Percentiles rank a stretch among this genome's conserved stretches.
phyloP scores from a whole-genome alignment of 2,329 filamentous ascomycete genomes.

The Teratosphaeria zuluensis region DNA sequence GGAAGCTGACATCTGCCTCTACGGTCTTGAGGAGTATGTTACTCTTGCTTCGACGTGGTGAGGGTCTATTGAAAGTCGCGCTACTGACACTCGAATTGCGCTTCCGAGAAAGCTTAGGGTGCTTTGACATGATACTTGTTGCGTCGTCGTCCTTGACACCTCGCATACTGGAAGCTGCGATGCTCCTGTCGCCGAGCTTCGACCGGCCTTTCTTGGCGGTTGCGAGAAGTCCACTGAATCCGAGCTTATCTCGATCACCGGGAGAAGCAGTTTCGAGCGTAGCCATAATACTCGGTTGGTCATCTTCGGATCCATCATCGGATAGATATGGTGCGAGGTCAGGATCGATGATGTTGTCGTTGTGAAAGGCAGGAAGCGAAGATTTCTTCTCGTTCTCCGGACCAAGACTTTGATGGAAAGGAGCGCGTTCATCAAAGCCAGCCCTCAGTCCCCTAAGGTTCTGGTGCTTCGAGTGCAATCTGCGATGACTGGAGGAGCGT shows the following conservation, averaged over 20 bases:
- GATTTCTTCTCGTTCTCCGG: constrained; percentile 57
- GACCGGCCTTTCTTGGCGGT: constrained; percentile 65
- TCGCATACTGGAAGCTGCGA: constrained; percentile 59
- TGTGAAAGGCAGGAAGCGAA: constrained; percentile 83
- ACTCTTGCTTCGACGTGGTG: constrained; percentile 55
- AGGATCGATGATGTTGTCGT: constrained; percentile 96
- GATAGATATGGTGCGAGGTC: constrained; percentile 93
- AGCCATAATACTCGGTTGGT: constrained; percentile 75
- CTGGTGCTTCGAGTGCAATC: constrained; percentile 81
- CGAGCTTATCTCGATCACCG: constrained; percentile 62
- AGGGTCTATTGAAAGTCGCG: constrained; percentile 58
- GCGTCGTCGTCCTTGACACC: constrained; percentile 52
- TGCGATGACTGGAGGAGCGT: constrained; percentile 68
- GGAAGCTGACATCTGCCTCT: constrained; percentile 11
- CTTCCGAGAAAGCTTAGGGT: constrained; percentile 55
- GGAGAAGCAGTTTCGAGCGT: constrained; percentile 56
- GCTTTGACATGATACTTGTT: constrained; percentile 55
- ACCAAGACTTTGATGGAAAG: constrained; percentile 67
- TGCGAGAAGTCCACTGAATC: constrained; percentile 62
- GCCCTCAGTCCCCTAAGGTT: constrained; percentile 66
- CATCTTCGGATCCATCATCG: constrained; percentile 77
- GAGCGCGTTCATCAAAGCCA: constrained; percentile 67
- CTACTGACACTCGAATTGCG: constrained; percentile 81
- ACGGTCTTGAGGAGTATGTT: constrained; percentile 41
- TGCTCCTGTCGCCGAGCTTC: constrained; percentile 60